Evolutionary conservation across 768 basidiomycete genomes (phyloP), one percentile per base, ranked within the genome.

Genomic region (Bullera alba): DNA sequence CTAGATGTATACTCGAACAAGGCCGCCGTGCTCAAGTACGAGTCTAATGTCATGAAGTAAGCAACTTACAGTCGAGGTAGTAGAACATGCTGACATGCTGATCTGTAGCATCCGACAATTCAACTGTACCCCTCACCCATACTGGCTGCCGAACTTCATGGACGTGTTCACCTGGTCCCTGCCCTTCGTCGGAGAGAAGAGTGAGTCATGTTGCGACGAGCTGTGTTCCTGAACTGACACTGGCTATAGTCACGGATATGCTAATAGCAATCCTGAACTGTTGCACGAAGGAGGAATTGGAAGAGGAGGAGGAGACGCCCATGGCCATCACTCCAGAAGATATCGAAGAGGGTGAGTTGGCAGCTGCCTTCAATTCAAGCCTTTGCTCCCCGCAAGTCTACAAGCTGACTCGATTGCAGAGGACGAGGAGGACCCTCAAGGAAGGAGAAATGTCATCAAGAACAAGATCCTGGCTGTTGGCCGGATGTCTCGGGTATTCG

Each of bases 81-180:
- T 16, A 26, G 10, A 0, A 2, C 6, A 23, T 38, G 52, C 52
- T 61, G 37, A 63, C 44, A 16, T 34, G 12, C 22, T n/a, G n/a
- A 21, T n/a, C 14, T 22, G 0, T 38, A 72, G 70, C 73, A 96
- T 96, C 63, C 82, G 91, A 38, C 93, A 97, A 69, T 97, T 95
- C 77, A 95, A 96, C 74, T 90, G 87, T 72, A 74, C 72, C 63
- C 91, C 92, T 12, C 92, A 95, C 63, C 87, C 87, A 6, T 97
- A 96, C 71, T 97, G 93, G 93, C 76, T 99, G 47, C 95, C 95
- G 3, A 99, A 99, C 73, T 99, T 99, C 67, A 96, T 97, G 92
- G 93, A 97, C 63, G 92, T 92, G 21, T 99, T 99, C 70, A 96
- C 95, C 0, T 99, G 95, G 95, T 87, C 85, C 77, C 74, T 99